Evolutionary conservation across 108 stramenopile genomes (phyloP), one percentile per base, ranked within the genome.

Genomic region (Cyclotella cryptica): DNA sequence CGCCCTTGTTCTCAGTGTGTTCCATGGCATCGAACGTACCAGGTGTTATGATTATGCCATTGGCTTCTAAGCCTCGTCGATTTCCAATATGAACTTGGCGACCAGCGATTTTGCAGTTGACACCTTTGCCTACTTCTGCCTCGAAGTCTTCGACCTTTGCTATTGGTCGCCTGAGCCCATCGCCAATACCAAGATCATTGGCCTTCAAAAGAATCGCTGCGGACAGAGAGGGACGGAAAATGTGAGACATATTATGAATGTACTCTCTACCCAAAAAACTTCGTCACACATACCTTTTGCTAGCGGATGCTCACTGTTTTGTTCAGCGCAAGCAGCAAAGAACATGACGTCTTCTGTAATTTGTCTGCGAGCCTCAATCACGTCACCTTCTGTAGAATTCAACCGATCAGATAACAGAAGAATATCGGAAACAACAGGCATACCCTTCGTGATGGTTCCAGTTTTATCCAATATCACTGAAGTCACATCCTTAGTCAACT

Each of bases 401-500:
- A 58, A 27, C 22, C 69, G 78, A 60, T 79, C 85, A 17, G 78
- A 80, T 19, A 86, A 46, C 47, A 86, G 53, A 6, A 83, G 73
- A 17, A 86, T 45, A 29, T 83, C 73, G 35, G 78, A 52, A 39
- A 86, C 85, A 4, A 49, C 0, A 83, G 80, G 66, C 69, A 66
- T 27, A 85, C 88, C 54, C 52, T 11, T 30, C 84, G 91, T 13
- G 90, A 81, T 51, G 30, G 63, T 69, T 11, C 97, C 97, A 13
- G 97, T 97, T 84, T 97, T 97, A 79, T 97, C 97, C 61, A 97
- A 92, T 7, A 96, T 84, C 15, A 97, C 86, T 26, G 87, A 77
- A 12, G 83, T 78, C 35, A 95, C 74, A 52, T 89, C 75, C 40
- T 64, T 75, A 30, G 90, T 77, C 14, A 69, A 58, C 76, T 97